These are phyloP conservation scores for Niebla homalea DNA, from an alignment of 495 filamentous ascomycete species.

Conservation along the genomic window DNA sequence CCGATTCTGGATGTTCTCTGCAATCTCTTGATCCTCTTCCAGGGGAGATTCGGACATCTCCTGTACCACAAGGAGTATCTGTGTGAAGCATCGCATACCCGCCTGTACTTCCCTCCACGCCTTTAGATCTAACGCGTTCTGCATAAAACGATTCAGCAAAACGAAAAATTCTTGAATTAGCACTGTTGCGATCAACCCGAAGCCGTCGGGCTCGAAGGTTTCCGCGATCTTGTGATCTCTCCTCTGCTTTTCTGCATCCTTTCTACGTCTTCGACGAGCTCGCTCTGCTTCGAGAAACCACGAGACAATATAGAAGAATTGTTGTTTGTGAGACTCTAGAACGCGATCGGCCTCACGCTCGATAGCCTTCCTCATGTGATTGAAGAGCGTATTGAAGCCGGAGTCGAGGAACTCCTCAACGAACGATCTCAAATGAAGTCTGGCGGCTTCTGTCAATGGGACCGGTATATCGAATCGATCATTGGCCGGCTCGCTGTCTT, in stretches of 20 bases:
- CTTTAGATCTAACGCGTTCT: constrained; percentile 63
- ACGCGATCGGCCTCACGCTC: constrained; percentile 85
- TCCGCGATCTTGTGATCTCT: constrained; percentile 28
- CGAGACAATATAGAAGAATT: constrained; percentile 84
- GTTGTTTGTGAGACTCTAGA: constrained; percentile 52
- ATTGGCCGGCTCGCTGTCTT: constrained; percentile 46
- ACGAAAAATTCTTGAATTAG: constrained; percentile 89
- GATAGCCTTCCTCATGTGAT: constrained; percentile 72
- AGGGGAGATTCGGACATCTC: constrained; percentile 76
- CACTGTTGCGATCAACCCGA: constrained; percentile 74
- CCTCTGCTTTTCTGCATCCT: constrained; percentile 23
- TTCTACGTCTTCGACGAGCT: constrained; percentile 46
- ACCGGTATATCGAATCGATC: constrained; percentile 66
- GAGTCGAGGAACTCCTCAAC: constrained; percentile 93
- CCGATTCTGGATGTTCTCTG: constrained; percentile 90
- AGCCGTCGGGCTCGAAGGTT: constrained; percentile 56
- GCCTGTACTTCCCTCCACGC: constrained; percentile 77
- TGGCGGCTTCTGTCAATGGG: constrained; percentile 52
- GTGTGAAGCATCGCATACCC: constrained; percentile 74
- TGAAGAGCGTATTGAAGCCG: constrained; percentile 87
- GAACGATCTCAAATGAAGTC: constrained; percentile 60
- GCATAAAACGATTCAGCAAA: constrained; percentile 70
- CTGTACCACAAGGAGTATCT: constrained; percentile 76
- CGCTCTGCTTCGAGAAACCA: constrained; percentile 94
- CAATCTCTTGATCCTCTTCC: constrained; percentile 94